Evolutionary conservation across 352 stramenopile species (phyloP).

Genomic region (Phytophthora syringae): DNA sequence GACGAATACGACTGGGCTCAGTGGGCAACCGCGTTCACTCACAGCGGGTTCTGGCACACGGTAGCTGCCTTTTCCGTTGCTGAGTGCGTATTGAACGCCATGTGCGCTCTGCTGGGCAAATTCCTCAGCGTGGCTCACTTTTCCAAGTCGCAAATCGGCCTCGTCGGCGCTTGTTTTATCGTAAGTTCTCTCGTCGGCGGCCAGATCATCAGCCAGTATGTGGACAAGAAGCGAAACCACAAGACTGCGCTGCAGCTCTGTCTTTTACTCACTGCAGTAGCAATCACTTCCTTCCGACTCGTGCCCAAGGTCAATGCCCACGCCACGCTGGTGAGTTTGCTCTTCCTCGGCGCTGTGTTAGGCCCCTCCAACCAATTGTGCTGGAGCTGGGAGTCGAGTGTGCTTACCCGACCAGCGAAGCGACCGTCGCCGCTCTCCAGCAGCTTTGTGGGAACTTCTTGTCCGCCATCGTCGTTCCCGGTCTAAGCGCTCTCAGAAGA

Average conservation of each 20-base stretch:
- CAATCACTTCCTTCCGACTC: conserved; percentile 54
- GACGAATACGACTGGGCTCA: conserved; percentile 81
- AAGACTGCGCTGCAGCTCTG: conserved; percentile 63
- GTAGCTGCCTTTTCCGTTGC: conserved; percentile 69
- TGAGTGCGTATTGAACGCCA: conserved; percentile 74
- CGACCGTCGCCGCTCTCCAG: conserved; percentile 75
- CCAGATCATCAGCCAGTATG: conserved; percentile 72
- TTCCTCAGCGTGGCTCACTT: conserved; percentile 70
- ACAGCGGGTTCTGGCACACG: conserved; percentile 69
- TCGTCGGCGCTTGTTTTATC: conserved; percentile 77
- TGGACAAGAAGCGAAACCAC: conserved; percentile 68
- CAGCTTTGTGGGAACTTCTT: conserved; percentile 84
- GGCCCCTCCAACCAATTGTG: conserved; percentile 72
- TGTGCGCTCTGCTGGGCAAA: conserved; percentile 75
- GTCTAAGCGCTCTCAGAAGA: conserved; percentile 51
- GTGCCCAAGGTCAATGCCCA: conserved; percentile 42
- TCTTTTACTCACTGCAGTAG: conserved; percentile 51
- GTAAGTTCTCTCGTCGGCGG: conserved; percentile 70
- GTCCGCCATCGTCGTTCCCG: conserved; percentile 65
- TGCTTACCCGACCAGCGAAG: conserved; percentile 75
- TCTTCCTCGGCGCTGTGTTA: conserved; percentile 61
- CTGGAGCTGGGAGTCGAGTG: conserved; percentile 79
- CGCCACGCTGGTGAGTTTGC: conserved; percentile 48
- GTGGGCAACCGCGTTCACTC: conserved; percentile 67
- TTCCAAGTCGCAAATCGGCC: conserved; percentile 63